These are phyloP conservation scores for Penicillium sp. DNA, from an alignment of 2,329 filamentous ascomycete species.

Conservation along the genomic window DNA sequence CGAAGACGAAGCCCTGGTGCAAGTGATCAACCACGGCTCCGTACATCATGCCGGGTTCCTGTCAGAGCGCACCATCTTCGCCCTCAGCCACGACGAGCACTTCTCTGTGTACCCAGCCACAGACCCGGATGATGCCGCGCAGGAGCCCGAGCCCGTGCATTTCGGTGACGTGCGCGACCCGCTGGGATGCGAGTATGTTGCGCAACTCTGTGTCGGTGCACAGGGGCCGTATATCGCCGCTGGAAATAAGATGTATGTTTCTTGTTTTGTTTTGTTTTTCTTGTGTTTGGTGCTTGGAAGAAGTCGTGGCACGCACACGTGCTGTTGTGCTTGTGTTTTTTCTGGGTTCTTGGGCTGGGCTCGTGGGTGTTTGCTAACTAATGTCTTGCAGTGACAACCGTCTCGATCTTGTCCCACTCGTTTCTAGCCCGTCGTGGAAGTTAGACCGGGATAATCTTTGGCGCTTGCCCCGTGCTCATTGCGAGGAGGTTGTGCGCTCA, in stretches of 20 bases:
- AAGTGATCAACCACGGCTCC: constrained; percentile 63
- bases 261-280: not conserved
- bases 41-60: constrained; percentile 64
- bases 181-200: constrained; percentile 60
- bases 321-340: not conserved
- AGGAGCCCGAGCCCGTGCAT: constrained; percentile 46
- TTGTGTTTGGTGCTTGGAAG: not conserved
- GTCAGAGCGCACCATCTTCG: constrained; percentile 53
- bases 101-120: constrained; percentile 58
- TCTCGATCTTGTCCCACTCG: constrained; percentile 46
- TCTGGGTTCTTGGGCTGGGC: not conserved
- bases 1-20: constrained; percentile 63
- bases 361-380: constrained; percentile 1
- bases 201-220: constrained; percentile 51
- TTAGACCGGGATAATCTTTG: constrained; percentile 43
- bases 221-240: constrained; percentile 48
- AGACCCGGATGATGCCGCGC: constrained; percentile 50
- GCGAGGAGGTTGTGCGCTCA: constrained; percentile 50
- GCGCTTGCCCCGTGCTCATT: constrained; percentile 49
- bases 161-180: constrained; percentile 59
- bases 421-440: constrained; percentile 37
- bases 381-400: constrained; percentile 34
- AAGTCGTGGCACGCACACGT: not conserved
- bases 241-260: constrained; percentile 51
- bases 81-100: constrained; percentile 62